These are phyloP conservation scores for Boletus smithii DNA, from an alignment of 1,284 basidiomycete species.

Conservation along the genomic window DNA sequence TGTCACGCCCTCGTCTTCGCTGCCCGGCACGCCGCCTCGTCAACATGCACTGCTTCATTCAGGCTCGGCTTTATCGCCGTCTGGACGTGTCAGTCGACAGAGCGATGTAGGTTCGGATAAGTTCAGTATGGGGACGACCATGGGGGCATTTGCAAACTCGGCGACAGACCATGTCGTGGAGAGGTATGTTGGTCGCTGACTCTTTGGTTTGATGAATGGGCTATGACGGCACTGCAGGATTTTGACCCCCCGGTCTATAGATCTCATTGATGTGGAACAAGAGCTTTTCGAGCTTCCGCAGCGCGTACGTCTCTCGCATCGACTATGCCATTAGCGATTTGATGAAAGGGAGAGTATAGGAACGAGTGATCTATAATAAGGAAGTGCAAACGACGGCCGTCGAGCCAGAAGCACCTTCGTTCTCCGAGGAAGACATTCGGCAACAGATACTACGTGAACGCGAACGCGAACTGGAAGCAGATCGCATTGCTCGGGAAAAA, in stretches of 20 bases:
- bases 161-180: conserved; percentile 66
- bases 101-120: conserved; percentile 60
- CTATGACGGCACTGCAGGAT: conserved; percentile 38
- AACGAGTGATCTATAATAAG: conserved; percentile 91
- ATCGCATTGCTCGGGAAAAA: conserved; percentile 67
- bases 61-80: conserved; percentile 42
- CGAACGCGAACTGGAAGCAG: conserved; percentile 61
- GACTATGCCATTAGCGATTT: not conserved
- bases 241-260: conserved; percentile 62
- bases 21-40: conserved; percentile 67
- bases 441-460: conserved; percentile 66
- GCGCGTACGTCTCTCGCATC: conserved; percentile 49
- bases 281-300: conserved; percentile 88
- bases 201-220: not conserved
- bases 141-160: conserved; percentile 48
- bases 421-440: conserved; percentile 71
- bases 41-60: conserved; percentile 45
- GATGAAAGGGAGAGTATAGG: conserved; percentile 40
- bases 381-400: conserved; percentile 84
- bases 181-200: conserved; percentile 41
- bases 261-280: conserved; percentile 81
- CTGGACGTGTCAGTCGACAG: conserved; percentile 62
- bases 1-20: conserved; percentile 60
- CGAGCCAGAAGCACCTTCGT: conserved; percentile 46
- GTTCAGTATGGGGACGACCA: conserved; percentile 44